A percentile compares a stretch with the other conserved stretches of the same genome.
Evolutionary conservation across 352 stramenopile species (phyloP).

Genomic region (Globisporangium cylindrosporum): DNA sequence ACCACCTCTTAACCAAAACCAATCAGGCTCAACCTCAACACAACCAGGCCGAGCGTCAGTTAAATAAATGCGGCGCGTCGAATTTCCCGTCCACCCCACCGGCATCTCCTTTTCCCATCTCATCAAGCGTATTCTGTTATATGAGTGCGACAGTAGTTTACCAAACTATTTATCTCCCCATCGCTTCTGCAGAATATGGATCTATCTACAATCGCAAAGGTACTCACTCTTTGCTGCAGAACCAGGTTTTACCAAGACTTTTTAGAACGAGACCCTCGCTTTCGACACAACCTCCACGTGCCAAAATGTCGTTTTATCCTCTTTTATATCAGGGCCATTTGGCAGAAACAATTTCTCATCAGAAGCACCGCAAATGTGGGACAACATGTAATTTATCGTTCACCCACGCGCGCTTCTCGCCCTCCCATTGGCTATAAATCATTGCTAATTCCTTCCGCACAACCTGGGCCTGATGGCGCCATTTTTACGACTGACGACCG

Average conservation of each 20-base stretch:
- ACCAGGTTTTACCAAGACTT: neutral
- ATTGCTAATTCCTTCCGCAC: neutral
- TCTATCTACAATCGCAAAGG: neutral
- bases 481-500: neutral
- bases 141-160: neutral
- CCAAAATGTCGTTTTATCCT: neutral
- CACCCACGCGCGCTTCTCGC: neutral
- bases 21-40: too few relatives aligned
- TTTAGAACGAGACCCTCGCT: neutral
- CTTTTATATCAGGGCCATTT: neutral
- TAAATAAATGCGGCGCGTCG: neutral
- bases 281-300: neutral
- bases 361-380: neutral
- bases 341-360: neutral
- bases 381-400: neutral
- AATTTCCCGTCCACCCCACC: neutral
- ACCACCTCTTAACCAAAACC: neutral
- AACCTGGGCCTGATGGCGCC: neutral
- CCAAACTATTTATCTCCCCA: neutral
- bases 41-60: neutral
- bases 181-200: neutral
- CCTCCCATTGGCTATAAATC: neutral
- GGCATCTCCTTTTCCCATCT: neutral
- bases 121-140: neutral
- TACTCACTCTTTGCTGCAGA: neutral